Percentiles rank a stretch among this genome's conserved stretches.
Conservation (phyloP, 2,329 filamentous ascomycete genomes). For the Metarhizium guizhouense region DNA sequence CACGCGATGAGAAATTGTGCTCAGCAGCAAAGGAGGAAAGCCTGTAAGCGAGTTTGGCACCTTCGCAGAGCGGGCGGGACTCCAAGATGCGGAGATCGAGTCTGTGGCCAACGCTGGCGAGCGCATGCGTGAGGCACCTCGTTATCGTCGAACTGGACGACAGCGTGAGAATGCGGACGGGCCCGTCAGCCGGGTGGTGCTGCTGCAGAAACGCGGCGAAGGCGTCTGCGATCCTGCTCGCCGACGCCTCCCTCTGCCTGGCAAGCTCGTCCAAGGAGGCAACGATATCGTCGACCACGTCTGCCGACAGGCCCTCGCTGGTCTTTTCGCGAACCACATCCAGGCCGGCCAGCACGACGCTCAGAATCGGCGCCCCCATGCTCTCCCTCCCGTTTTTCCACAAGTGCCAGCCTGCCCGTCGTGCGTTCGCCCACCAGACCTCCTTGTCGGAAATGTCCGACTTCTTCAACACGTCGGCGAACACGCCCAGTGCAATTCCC, state of each 20-base stretch:
- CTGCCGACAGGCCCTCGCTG: constrained; percentile 1
- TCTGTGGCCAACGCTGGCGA: constrained; percentile 18
- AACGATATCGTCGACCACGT: constrained; percentile 10
- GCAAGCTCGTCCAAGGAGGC: constrained; percentile 11
- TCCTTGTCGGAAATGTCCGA: constrained; percentile 21
- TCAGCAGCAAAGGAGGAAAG: constrained; percentile 30
- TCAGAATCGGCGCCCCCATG: constrained; percentile 54
- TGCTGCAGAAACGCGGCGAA: constrained; percentile 24
- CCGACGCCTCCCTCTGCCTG: constrained; percentile 14
- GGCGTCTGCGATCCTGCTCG: constrained; percentile 22
- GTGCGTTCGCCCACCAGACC: constrained; percentile 46
- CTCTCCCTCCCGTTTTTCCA: constrained; percentile 57
- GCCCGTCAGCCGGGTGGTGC: constrained; percentile 9
- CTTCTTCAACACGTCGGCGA: constrained; percentile 35
- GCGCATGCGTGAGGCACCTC: constrained; percentile 34
- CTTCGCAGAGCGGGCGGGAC: constrained; percentile 59
- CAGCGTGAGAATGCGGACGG: constrained; percentile 46
- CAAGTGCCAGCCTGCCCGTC: constrained; percentile 52
- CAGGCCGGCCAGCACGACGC: constrained; percentile 37
- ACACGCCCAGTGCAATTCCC: constrained; percentile 37
- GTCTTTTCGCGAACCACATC: constrained; percentile 24
- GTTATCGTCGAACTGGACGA: constrained; percentile 55
- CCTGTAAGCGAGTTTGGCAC: constrained; percentile 43
- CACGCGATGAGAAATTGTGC: constrained; percentile 17
- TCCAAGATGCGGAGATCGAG: constrained; percentile 55